These are phyloP conservation scores for Seminavis robusta DNA, from an alignment of 108 stramenopile species.

Conservation along the genomic window DNA sequence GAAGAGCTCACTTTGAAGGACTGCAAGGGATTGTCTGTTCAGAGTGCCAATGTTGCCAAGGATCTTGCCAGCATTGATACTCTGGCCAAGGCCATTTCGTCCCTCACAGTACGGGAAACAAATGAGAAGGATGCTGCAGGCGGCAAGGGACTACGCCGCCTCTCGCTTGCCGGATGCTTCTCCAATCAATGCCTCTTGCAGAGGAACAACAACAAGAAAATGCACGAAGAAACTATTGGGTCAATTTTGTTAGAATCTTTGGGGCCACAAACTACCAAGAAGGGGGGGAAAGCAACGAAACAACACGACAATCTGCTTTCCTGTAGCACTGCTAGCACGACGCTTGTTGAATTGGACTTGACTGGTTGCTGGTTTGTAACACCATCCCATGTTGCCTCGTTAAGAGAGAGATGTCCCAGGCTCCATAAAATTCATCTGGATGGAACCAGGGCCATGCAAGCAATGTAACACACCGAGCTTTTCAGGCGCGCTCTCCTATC, in stretches of 20 bases:
- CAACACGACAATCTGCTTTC: background rate
- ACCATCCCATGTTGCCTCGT: background rate
- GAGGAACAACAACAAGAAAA: too few relatives aligned
- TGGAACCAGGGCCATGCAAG: background rate
- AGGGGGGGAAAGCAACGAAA: background rate
- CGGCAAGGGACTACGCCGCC: too few relatives aligned
- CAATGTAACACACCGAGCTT: too few relatives aligned
- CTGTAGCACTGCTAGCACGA: background rate
- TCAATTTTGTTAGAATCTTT: background rate
- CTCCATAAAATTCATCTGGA: background rate
- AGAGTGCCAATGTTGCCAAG: too few relatives aligned
- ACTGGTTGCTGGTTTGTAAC: conserved; percentile 3
- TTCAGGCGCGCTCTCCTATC: too few relatives aligned
- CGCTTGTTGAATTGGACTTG: background rate
- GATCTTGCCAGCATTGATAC: too few relatives aligned
- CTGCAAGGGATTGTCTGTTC: too few relatives aligned
- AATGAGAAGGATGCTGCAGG: too few relatives aligned
- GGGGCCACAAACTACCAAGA: background rate
- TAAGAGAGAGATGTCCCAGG: background rate
- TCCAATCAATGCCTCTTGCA: too few relatives aligned
- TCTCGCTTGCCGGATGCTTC: background rate
- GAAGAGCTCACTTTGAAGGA: background rate
- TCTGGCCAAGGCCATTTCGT: too few relatives aligned
- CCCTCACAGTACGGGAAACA: too few relatives aligned
- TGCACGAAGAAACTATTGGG: too few relatives aligned